Evolutionary conservation across 1,284 basidiomycete genomes (phyloP), one percentile per base, ranked within the genome.

Genomic region (Somion occarium): DNA sequence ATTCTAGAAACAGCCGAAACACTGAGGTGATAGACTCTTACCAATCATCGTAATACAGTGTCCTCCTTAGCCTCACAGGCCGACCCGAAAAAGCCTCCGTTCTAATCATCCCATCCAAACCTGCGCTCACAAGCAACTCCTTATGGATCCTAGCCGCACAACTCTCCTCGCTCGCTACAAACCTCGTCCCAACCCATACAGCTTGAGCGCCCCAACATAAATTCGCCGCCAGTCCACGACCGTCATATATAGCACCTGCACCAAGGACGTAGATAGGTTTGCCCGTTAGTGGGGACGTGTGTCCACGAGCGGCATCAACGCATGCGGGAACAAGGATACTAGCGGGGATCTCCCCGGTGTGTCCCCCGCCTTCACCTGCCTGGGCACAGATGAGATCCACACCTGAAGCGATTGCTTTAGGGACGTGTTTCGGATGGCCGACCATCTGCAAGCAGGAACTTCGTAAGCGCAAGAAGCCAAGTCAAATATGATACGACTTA

Each of bases 301-400:
- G 74, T 19, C 87, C 87, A 64, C 82, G 85, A 62, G 82, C 81
- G 15, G 77, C 78, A 61, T 93, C 89, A 44, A 93, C 90, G 63
- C 85, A 87, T 1, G 89, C 88, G 7, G 91, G 87, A 53, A 91
- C 86, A 54, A 90, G 76, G 61, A 90, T 78, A 22, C 78, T 80
- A 1, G 82, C 79, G 2, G 87, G 78, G 12, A 79, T 78, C 56
- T 87, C 81, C 18, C 85, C 87, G 0, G 85, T 88, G 69, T 88
- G 85, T 19, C 90, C 91, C 52, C 91, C 91, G 38, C 88, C 92
- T 68, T 93, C 91, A 27, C 87, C 86, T 2, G 83, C 88, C 64
- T 93, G 91, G 1, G 89, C 89, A 60, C 89, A 92, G 64, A 94
- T 91, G 55, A 94, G 72, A 63, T 94, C 91, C 30, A 88, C 86